Base-by-base conservation (phyloP, 192 early-diverging fungal genomes). In the Glomus cerebriforme region DNA sequence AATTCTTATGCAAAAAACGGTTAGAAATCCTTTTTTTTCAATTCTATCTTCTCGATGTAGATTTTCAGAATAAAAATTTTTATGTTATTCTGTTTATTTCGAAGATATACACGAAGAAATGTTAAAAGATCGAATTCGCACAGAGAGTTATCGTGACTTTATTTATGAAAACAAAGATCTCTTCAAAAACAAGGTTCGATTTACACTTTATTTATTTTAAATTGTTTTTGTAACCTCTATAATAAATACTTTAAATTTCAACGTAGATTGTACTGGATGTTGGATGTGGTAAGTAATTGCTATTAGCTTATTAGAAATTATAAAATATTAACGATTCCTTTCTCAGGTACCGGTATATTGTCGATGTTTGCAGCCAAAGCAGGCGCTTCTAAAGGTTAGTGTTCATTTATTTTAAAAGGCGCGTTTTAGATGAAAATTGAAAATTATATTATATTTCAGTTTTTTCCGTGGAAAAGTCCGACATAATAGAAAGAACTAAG, bases 311-410 rank as follows among this genome's bases (percentile, higher is more conserved):
- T 19, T 54, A 54, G 17, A 54, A 4, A 54, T 54, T 26, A n/a
- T 37, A 22, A 10, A 8, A 24, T 10, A n/a, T 35, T n/a, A 35
- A 68, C 39, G 2, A 8, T 37, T 2, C 19, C 12, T 65, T 59
- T 37, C 45, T n/a, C 34, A 75, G 73, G 73, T 15, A 99, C 98
- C 29, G 96, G 98, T 78, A 99, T 98, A 79, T 88, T 98, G 59
- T 95, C 93, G 82, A 98, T 99, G 97, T 99, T 99, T 88, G 98
- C 98, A 22, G 96, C 98, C n/a, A 96, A 95, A 84, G 95, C 97
- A 63, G 98, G 98, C 22, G 98, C 98, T 0, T 62, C 79, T 31
- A 76, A 74, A 65, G 59, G 43, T 64, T 15, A 43, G 2, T 17
- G 31, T 69, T 29, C 34, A 37, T 75, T 39, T 34, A 32, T 59